A percentile compares a stretch with the other conserved stretches of the same genome.
Conservation (phyloP, 2,329 filamentous ascomycete genomes). For the Fusarium kyushuense region DNA sequence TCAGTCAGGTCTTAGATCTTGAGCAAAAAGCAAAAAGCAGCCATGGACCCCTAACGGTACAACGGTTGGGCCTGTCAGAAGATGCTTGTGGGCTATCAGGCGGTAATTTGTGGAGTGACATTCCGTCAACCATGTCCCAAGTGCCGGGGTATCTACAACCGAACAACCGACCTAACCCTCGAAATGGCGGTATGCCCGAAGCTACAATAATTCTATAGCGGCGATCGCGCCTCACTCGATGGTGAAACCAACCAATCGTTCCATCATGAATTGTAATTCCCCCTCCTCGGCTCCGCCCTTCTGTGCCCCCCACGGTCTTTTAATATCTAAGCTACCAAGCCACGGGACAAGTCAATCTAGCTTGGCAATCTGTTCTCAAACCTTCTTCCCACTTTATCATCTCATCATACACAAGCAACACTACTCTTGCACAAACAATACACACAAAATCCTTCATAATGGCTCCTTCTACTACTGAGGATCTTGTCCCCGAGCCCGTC, state of each 20-base stretch:
- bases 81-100: not conserved
- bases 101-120: not conserved
- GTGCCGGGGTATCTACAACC: slow-evolving; percentile 4
- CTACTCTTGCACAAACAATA: slow-evolving; percentile 11
- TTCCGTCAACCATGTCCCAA: not conserved
- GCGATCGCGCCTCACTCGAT: slow-evolving; percentile 12
- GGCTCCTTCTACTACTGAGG: slow-evolving; percentile 28
- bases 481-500: slow-evolving; percentile 24
- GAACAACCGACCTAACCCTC: slow-evolving; percentile 1
- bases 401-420: not conserved
- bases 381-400: not conserved
- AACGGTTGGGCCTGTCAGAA: not conserved
- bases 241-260: slow-evolving; percentile 19
- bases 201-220: slow-evolving; percentile 17
- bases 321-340: slow-evolving; percentile 13
- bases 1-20: not conserved
- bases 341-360: not conserved
- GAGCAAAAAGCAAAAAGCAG: not conserved
- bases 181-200: slow-evolving; percentile 32
- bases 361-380: slow-evolving; percentile 19
- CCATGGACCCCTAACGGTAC: not conserved
- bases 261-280: slow-evolving; percentile 26
- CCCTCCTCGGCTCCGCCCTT: slow-evolving; percentile 14
- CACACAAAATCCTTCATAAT: slow-evolving; percentile 3
- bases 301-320: slow-evolving; percentile 17